A percentile compares a stretch with the other conserved stretches of the same genome.
phyloP scores from a whole-genome alignment of 2,329 filamentous ascomycete genomes.

The Xylariaceae sp. region DNA sequence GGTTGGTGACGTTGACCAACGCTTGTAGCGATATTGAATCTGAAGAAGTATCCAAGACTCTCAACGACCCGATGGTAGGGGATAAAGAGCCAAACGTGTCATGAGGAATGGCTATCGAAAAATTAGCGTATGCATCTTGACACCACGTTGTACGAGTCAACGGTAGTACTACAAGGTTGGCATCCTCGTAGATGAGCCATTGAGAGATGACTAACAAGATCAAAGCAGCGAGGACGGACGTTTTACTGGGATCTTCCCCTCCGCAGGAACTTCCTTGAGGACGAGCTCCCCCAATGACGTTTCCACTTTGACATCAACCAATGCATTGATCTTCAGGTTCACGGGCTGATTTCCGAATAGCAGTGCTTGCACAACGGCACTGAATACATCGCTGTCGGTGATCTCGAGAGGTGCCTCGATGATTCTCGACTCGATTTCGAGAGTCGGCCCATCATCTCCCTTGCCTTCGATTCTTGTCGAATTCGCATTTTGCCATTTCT shows the following conservation, averaged over 20 bases:
- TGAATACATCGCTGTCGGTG: conserved; percentile 74
- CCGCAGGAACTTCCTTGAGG: conserved; percentile 77
- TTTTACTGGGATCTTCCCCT: conserved; percentile 86
- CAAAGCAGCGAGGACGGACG: conserved; percentile 68
- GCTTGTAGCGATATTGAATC: conserved; percentile 69
- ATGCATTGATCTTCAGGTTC: conserved; percentile 69
- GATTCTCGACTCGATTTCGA: conserved; percentile 74
- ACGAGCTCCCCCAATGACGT: conserved; percentile 79
- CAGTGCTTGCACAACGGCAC: conserved; percentile 74
- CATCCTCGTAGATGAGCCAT: conserved; percentile 20
- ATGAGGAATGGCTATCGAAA: conserved; percentile 52
- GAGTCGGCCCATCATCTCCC: conserved; percentile 53
- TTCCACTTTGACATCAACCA: conserved; percentile 76
- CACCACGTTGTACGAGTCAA: conserved; percentile 16
- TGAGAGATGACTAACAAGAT: conserved; percentile 37
- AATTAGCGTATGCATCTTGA: conserved; percentile 31
- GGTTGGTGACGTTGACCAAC: conserved; percentile 80
- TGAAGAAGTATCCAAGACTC: conserved; percentile 67
- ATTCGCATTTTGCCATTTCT: conserved; percentile 79
- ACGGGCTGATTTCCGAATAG: conserved; percentile 70
- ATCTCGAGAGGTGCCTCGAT: conserved; percentile 77
- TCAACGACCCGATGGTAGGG: conserved; percentile 67
- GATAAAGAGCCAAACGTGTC: conserved; percentile 45
- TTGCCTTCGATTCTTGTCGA: conserved; percentile 65
- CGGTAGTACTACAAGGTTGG: conserved; percentile 16